Evolutionary conservation across 2,329 filamentous ascomycete species (phyloP), one percentile per base, ranked within the genome.

Genomic region (Diaporthe sp.): DNA sequence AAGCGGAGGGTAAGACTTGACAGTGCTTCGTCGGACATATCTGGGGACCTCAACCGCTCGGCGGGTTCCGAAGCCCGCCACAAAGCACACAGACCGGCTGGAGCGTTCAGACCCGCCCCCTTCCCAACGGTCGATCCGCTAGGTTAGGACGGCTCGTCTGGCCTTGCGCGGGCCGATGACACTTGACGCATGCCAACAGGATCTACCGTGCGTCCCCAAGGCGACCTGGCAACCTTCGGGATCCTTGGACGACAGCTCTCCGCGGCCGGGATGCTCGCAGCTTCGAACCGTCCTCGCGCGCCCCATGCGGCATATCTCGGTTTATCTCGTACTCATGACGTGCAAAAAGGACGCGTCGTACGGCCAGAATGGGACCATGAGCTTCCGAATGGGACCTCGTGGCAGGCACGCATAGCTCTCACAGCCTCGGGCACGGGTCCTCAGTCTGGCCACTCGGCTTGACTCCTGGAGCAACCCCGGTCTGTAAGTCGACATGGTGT

Each of bases 361-460:
- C 53, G 44, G 32, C 32, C 47, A 39, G n/a, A 68, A 39, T 53
- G 63, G 32, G n/a, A 30, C 44, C 44, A 51, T 27, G 8, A 37
- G 44, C 47, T 51, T 30, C 44, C 44, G 44, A 37, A 39, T 27
- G 22, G n/a, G 22, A 12, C 63, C 63, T 39, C 32, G 47, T 53
- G 47, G 44, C 63, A 22, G 47, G n/a, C 37, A 39, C 44, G 22
- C 32, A 9, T 13, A 39, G 30, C 32, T 39, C 63, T 39, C 63
- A 68, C 63, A 51, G 39, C 47, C 47, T 22, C 32, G 47, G 63
- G 63, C 47, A 68, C 47, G 47, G 63, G 63, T 35, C n/a, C 32
- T 53, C 47, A 39, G 32, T 13, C 63, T 68, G 66, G 30, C 73
- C 73, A 73, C 35, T 75, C 73, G 73, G 73, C 65, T 73, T 30